A percentile compares a stretch with the other conserved stretches of the same genome.
Evolutionary conservation across 768 basidiomycete species (phyloP).

Genomic region (Leccinum longicurvipes): DNA sequence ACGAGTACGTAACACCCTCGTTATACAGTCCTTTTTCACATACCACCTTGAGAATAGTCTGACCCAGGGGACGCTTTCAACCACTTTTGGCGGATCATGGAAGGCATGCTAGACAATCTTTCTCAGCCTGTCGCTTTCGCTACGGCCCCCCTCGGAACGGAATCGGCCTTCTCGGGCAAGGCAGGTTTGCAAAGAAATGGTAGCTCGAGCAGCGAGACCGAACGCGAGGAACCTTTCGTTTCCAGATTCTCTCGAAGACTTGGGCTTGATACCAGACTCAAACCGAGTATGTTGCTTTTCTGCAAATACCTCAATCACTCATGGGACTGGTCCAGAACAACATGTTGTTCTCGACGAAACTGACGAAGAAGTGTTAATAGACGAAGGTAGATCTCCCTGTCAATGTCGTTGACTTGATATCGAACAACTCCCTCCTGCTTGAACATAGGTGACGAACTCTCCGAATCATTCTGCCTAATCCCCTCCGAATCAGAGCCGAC

Average conservation of each 20-base stretch:
- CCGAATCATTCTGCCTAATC: conserved; percentile 77
- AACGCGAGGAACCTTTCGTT: conserved; percentile 61
- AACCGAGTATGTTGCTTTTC: conserved; percentile 17
- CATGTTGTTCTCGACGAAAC: conserved; percentile 38
- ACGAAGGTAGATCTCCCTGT: conserved; percentile 49
- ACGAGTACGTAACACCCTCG: conserved; percentile 42
- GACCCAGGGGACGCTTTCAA: conserved; percentile 87
- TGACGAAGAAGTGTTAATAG: conserved; percentile 59
- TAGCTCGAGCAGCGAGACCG: conserved; percentile 63
- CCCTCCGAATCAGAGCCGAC: conserved; percentile 58
- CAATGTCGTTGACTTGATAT: not conserved
- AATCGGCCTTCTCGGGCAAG: conserved; percentile 23
- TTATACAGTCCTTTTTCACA: not conserved
- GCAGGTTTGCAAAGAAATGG: conserved; percentile 42
- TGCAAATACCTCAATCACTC: not conserved
- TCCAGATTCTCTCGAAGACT: conserved; percentile 51
- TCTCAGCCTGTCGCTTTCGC: conserved; percentile 79
- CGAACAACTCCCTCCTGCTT: conserved; percentile 2
- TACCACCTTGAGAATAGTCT: conserved; percentile 49
- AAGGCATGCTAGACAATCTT: conserved; percentile 83
- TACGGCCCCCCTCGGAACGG: conserved; percentile 65
- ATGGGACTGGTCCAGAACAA: conserved; percentile 19
- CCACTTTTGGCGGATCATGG: conserved; percentile 85
- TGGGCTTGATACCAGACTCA: conserved; percentile 23
- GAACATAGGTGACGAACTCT: conserved; percentile 57